Evolutionary conservation across 202 grass and related monocot species (phyloP).

Genomic region (Bolboschoenoplectus hybrid): DNA sequence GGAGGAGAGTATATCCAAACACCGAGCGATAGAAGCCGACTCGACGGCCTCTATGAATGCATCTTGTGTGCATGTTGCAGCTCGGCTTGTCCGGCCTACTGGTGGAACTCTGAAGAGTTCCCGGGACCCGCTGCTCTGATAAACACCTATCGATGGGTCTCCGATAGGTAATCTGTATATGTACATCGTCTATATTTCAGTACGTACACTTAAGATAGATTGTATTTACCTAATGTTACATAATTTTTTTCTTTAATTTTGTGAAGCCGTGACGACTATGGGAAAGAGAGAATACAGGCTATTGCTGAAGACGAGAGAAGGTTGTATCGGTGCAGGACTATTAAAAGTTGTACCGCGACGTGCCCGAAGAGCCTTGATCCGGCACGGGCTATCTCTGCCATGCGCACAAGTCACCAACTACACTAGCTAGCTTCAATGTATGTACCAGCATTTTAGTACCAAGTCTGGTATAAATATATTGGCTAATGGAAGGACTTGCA

Average conservation of each 20-base stretch:
- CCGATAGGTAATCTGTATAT: conserved; percentile 39
- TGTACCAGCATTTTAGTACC: too few species aligned
- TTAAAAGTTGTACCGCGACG: conserved; percentile 69
- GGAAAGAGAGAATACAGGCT: conserved; percentile 52
- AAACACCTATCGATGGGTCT: conserved; percentile 68
- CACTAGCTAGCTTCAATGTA: conserved; percentile 24
- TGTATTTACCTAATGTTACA: too few species aligned
- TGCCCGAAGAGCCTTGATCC: conserved; percentile 82
- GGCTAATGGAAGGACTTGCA: too few species aligned
- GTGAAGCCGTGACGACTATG: conserved; percentile 62
- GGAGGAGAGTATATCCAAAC: conserved; percentile 52
- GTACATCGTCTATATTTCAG: too few species aligned
- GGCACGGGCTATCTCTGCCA: conserved; percentile 53
- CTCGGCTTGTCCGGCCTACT: conserved; percentile 71
- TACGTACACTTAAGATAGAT: too few species aligned
- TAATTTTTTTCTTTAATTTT: background rate
- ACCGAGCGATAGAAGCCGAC: conserved; percentile 53
- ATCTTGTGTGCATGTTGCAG: conserved; percentile 81
- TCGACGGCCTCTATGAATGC: conserved; percentile 86
- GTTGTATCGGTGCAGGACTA: conserved; percentile 69
- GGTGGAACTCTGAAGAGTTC: conserved; percentile 84
- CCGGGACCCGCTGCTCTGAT: conserved; percentile 58
- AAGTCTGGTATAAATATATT: too few species aligned
- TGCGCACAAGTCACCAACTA: conserved; percentile 58
- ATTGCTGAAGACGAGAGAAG: conserved; percentile 61